Conservation (phyloP, 192 early-diverging fungal species). For the Neocallimastix lanati region DNA sequence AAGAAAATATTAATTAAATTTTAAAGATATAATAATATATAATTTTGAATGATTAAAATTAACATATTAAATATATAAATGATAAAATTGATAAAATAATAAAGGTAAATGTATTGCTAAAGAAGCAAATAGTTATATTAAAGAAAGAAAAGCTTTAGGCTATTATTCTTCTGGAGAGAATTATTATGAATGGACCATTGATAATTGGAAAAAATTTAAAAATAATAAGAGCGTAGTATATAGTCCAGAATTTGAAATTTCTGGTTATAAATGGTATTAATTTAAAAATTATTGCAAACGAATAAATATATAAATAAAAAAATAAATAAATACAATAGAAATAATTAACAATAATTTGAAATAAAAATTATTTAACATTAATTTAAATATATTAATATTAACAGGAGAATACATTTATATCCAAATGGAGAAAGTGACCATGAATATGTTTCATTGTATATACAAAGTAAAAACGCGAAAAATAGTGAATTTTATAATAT, state of each 20-base stretch:
- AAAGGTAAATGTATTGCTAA: neutral
- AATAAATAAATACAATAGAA: too few species aligned
- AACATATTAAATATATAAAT: too few species aligned
- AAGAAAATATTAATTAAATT: too few species aligned
- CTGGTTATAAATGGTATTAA: neutral
- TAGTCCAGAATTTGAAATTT: neutral
- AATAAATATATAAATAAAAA: too few species aligned
- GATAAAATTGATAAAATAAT: neutral
- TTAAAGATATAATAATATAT: too few species aligned
- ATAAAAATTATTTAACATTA: too few species aligned
- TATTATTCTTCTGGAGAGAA: neutral
- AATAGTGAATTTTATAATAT: neutral
- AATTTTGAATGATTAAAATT: too few species aligned
- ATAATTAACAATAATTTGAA: too few species aligned
- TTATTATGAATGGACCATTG: neutral
- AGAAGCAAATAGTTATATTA: neutral
- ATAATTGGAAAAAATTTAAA: neutral
- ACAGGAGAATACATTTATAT: neutral
- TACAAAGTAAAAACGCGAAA: neutral
- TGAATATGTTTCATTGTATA: neutral
- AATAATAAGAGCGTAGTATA: neutral
- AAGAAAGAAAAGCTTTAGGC: neutral
- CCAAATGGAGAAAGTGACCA: neutral
- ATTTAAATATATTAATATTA: too few species aligned
- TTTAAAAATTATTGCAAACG: too few species aligned